Evolutionary conservation across 805 yeast genomes (phyloP).

Genomic region (Phaffomyces thermotolerans): DNA sequence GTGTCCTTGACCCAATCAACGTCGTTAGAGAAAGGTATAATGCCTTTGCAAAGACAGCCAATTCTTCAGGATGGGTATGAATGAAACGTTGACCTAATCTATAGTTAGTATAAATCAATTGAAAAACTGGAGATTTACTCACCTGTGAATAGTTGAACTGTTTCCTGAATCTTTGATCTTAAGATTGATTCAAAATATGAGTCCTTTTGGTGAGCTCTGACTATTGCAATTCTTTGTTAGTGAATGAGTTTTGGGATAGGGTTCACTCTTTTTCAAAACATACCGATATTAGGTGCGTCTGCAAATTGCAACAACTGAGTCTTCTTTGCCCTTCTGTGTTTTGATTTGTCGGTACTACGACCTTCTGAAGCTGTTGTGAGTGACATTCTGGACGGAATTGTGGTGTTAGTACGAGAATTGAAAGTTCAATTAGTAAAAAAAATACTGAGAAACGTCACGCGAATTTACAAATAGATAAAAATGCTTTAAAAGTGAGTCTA

Average conservation of each 20-base stretch:
- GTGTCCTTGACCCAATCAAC: constrained; percentile 63
- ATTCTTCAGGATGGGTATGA: constrained; percentile 55
- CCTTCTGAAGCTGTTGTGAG: no score
- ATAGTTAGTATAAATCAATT: no score
- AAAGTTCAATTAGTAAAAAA: no score
- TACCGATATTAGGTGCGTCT: constrained; percentile 79
- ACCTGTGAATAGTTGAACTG: constrained; percentile 41
- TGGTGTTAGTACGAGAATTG: no score
- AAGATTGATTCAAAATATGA: constrained; percentile 56
- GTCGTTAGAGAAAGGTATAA: constrained; percentile 74
- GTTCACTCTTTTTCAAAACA: constrained; percentile 23
- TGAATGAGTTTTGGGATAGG: not conserved
- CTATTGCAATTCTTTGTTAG: constrained; percentile 28
- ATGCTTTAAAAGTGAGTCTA: no score
- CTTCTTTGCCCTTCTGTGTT: not conserved
- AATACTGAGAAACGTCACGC: no score
- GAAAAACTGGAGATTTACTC: no score
- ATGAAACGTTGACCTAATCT: constrained; percentile 46
- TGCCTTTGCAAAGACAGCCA: constrained; percentile 49
- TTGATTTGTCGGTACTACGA: no score
- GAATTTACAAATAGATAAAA: no score
- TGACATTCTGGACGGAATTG: no score
- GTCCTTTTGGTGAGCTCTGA: constrained; percentile 89
- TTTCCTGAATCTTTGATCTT: constrained; percentile 47
- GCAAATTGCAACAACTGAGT: constrained; percentile 50